Evolutionary conservation across 2,329 filamentous ascomycete species (phyloP), one percentile per base, ranked within the genome.

Genomic region (Colletotrichum agaves): DNA sequence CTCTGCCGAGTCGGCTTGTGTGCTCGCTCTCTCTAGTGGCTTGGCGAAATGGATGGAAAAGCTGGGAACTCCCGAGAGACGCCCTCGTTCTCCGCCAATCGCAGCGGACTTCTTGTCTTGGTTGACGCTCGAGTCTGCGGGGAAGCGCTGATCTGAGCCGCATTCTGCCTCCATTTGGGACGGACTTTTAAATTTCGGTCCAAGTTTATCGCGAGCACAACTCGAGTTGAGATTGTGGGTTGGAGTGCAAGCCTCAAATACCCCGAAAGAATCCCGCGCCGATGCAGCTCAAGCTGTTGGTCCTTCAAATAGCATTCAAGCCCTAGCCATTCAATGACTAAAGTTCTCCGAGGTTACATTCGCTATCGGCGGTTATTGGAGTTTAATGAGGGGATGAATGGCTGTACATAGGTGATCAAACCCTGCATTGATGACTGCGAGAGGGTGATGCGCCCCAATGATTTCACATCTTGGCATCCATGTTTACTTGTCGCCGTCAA

Each of bases 131-230:
- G 43, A 39, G 21, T 12, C 31, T 46, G 64, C 64, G 52, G 64
- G 60, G 64, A 35, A 53, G 11, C 15, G 60, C 37, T 46, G 64
- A 58, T 63, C 60, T 44, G 27, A 21, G 21, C 52, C 17, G 33
- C 11, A 53, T 23, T 33, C 47, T 23, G 19, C 39, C 19, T 31
- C 7, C n/a, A 33, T 6, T 65, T 47, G 49, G 62, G 57, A 47
- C 8, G 46, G 55, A 33, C 39, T n/a, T 5, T 19, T 19, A 7
- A n/a, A 41, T 2, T 39, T 66, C 63, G 63, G 63, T 15, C 10
- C 33, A 62, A 62, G 23, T 66, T 66, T 66, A 47, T 11, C 52
- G 58, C 63, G 63, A 66, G 63, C 27, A 49, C 27, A 49, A 15
- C 39, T 53, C 5, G 6, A 31, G 11, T 37, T 37, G 35, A 5